phyloP scores from a whole-genome alignment of 352 stramenopile species.

The Achlya hypogyna region DNA sequence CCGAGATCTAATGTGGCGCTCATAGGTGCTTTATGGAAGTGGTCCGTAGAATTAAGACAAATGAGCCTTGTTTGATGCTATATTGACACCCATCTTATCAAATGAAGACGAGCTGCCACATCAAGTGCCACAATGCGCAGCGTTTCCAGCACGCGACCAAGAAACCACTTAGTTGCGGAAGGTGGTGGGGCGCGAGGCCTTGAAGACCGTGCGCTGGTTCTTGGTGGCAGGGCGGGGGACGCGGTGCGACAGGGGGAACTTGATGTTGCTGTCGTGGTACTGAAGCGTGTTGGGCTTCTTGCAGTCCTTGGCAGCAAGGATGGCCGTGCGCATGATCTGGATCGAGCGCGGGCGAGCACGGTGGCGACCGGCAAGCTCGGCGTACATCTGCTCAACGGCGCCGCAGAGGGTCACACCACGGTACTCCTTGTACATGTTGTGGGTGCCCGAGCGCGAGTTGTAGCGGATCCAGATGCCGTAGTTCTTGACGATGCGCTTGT shows the following conservation, averaged over 20 bases:
- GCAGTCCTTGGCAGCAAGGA: slow-evolving; percentile 92
- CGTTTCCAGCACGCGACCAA: not conserved
- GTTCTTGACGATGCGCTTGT: slow-evolving; percentile 97
- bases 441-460: slow-evolving; percentile 98
- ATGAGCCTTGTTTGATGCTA: not conserved
- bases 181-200: slow-evolving; percentile 93
- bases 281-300: slow-evolving; percentile 95
- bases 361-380: slow-evolving; percentile 98
- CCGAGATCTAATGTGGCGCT: too few relatives aligned
- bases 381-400: slow-evolving; percentile 98
- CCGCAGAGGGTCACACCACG: slow-evolving; percentile 95
- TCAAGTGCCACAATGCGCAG: not conserved
- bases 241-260: slow-evolving; percentile 97
- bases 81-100: not conserved
- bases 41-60: not conserved
- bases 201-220: slow-evolving; percentile 94
- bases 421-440: slow-evolving; percentile 99
- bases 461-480: slow-evolving; percentile 99
- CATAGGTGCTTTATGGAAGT: too few relatives aligned
- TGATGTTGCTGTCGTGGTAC: slow-evolving; percentile 95
- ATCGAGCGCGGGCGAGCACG: slow-evolving; percentile 95
- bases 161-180: slow-evolving; percentile 92
- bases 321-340: slow-evolving; percentile 98
- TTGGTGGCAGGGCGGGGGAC: slow-evolving; percentile 90
- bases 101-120: slow-evolving; percentile 1